Evolutionary conservation across 2,329 filamentous ascomycete species (phyloP), one percentile per base, ranked within the genome.

Genomic region (Gaeumannomyces tritici): DNA sequence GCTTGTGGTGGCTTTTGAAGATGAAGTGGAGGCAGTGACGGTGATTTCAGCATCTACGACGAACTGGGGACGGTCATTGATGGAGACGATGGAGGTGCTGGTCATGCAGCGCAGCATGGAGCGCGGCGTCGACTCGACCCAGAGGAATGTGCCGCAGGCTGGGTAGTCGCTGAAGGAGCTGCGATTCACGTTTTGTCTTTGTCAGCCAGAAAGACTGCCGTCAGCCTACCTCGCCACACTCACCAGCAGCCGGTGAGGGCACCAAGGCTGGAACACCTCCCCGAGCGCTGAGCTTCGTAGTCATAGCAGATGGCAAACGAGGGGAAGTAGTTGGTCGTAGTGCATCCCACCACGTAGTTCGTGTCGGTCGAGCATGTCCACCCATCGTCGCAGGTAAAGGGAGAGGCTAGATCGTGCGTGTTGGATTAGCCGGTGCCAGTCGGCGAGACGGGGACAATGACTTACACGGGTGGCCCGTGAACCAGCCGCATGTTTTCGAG

Each of bases 271-370:
- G 58, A 61, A 63, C 75, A 77, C 6, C 66, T 68, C 11, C 72
- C 71, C 1, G 66, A 63, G 58, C 68, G 54, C 35, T 64, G 68
- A 5, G 74, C 75, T 2, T 68, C 62, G 62, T 70, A 72, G 63
- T 76, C 71, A 18, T 76, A 62, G 57, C 76, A 77, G 4, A 69
- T 68, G 3, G 70, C 69, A 65, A 67, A 76, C 63, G 76, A 75
- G 0, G 69, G 69, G 8, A 65, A 66, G 4, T 66, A 62, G 0
- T 70, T 71, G 2, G 68, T 70, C 0, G 71, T 70, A 2, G 64
- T 69, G 63, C 76, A 77, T 9, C 68, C 75, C 29, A 77, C 73
- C 51, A 73, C 69, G n/a, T 74, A 64, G 21, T 71, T 61, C 1
- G 57, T 61, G 65, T 76, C 73, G 2, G 75, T 77, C 7, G 60